Percentiles rank a stretch among this genome's conserved stretches.
These are phyloP conservation scores for Talaromyces adpressus DNA, from an alignment of 495 filamentous ascomycete genomes.

Conservation along the genomic window DNA sequence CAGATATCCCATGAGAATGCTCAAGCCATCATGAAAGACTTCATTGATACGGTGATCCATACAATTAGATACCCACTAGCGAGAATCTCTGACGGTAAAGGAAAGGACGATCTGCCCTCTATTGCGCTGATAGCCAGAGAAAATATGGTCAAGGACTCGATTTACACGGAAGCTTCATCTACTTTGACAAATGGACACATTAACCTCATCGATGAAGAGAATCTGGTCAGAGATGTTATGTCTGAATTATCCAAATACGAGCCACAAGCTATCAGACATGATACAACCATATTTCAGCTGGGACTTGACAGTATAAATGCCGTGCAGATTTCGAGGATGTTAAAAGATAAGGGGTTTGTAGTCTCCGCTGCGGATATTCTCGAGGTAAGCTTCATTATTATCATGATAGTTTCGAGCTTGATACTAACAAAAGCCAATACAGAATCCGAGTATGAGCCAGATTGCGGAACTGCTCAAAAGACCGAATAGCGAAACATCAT, in stretches of 20 bases:
- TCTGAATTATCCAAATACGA: conserved; percentile 44
- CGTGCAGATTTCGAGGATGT: conserved; percentile 54
- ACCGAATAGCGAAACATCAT: conserved; percentile 6
- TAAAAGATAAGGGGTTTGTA: conserved; percentile 51
- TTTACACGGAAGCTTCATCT: conserved; percentile 8
- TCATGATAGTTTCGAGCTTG: conserved; percentile 12
- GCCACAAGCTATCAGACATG: conserved; percentile 37
- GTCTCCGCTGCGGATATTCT: conserved; percentile 64
- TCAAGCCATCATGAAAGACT: conserved; percentile 37
- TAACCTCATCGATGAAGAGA: conserved; percentile 45
- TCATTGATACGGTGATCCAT: conserved; percentile 38
- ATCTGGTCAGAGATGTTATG: conserved; percentile 47
- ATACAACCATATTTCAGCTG: conserved; percentile 43
- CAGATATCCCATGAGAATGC: conserved; percentile 32
- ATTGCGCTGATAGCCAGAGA: conserved; percentile 1
- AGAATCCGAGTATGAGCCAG: conserved; percentile 36
- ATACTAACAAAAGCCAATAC: conserved; percentile 51
- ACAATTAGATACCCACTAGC: conserved; percentile 26
- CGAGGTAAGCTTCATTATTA: conserved; percentile 25
- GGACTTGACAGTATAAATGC: conserved; percentile 40
- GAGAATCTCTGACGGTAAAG: conserved; percentile 19
- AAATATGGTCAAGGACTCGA: background rate
- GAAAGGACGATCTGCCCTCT: background rate
- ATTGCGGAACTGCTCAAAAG: conserved; percentile 20
- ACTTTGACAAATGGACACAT: background rate